These are phyloP conservation scores for Eimeria acervulina DNA, from an alignment of 169 alveolate genomes.

Conservation along the genomic window DNA sequence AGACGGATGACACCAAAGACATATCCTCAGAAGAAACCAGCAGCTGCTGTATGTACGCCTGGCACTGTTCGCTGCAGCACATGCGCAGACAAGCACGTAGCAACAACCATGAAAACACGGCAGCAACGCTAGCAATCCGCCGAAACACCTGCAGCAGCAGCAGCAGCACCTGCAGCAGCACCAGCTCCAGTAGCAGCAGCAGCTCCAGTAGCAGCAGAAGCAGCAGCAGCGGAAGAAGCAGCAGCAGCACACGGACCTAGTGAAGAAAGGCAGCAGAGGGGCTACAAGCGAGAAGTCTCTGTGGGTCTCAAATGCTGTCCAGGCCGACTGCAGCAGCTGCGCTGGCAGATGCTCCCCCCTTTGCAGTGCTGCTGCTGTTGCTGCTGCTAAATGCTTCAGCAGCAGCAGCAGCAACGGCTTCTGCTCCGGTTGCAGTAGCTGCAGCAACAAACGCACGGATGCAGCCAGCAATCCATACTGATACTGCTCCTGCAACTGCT, in stretches of 20 bases:
- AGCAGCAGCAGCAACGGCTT: conserved; percentile 28
- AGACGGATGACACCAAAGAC: conserved; percentile 26
- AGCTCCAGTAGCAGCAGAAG: neutral
- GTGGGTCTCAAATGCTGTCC: conserved; percentile 18
- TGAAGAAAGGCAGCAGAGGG: conserved; percentile 20
- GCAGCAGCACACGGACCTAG: conserved; percentile 6
- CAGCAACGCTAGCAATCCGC: neutral
- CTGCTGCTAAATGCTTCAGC: conserved; percentile 47
- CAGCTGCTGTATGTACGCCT: conserved; percentile 64
- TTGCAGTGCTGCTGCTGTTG: conserved; percentile 24
- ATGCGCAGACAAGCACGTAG: neutral
- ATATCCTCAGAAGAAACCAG: neutral
- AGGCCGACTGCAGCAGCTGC: conserved; percentile 18
- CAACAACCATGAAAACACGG: neutral
- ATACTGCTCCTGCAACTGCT: neutral
- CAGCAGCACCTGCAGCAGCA: no score
- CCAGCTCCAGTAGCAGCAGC: no score
- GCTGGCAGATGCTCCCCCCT: neutral
- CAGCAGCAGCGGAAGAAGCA: conserved; percentile 32
- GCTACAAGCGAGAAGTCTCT: conserved; percentile 13
- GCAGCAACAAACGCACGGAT: conserved; percentile 7
- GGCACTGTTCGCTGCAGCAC: conserved; percentile 46
- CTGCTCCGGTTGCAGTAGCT: conserved; percentile 28
- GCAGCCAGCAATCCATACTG: neutral
- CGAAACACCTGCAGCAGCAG: no score